Evolutionary conservation across 352 stramenopile genomes (phyloP), one percentile per base, ranked within the genome.

Genomic region (Phytophthora hybrid): DNA sequence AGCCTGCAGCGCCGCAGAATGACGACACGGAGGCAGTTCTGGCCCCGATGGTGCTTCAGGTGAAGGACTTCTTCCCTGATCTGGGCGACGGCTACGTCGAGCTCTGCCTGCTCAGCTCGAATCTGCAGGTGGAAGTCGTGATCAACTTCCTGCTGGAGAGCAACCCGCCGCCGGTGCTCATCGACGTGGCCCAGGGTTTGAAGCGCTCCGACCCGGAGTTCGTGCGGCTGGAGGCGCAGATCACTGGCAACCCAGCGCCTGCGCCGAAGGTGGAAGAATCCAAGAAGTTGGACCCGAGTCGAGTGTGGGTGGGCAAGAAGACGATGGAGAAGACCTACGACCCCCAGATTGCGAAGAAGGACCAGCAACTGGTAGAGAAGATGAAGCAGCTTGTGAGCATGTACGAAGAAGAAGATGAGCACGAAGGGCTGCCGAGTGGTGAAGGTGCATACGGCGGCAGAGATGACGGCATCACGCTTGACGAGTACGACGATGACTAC

Each of bases 401-500:
- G 66, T 89, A 90, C 46, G 84, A 88, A 10, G 70, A 86, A 32
- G 79, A 90, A 53, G 77, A 89, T 9, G 70, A 85, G 13, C 69
- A 80, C 23, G 66, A 26, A 2, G n/a, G 23, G 16, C 9, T 64
- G 18, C 59, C 60, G 9, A 74, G 39, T 62, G 60, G 26, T 6
- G 63, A 63, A n/a, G 37, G 64, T 19, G 13, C 18, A 18, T 68
- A 59, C 29, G 31, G 19, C 32, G 34, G 14, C 64, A 18, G 34
- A 61, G 26, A 78, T 47, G 77, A 81, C 63, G 66, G 58, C 3
- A 66, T 75, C 9, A 74, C 73, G 21, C 47, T 86, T 11, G 81
- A 91, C 52, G 85, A 93, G 69, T 93, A 91, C 59, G 82, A 96
- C 60, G 89, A 95, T 69, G 89, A 96, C 62, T 96, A 94, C 77